Percentiles rank a stretch among this genome's conserved stretches.
phyloP scores from a whole-genome alignment of 139 green algal species.

The Ettlia oleoabundans region DNA sequence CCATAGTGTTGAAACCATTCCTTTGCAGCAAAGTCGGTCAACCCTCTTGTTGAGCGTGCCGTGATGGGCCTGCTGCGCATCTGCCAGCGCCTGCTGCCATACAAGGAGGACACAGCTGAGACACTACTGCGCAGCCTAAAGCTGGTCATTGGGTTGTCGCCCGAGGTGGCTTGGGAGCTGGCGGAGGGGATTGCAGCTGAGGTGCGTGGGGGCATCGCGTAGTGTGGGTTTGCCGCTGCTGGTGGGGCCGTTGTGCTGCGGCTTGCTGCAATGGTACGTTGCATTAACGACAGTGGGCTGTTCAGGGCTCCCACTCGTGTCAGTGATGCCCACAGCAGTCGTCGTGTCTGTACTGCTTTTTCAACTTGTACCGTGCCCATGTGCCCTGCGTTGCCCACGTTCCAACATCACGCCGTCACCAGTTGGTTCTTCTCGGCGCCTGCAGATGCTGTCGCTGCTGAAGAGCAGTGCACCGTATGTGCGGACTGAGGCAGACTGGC shows the following conservation, averaged over 20 bases:
- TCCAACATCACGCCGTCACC: neutral
- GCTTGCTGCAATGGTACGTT: neutral
- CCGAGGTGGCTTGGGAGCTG: conserved; percentile 73
- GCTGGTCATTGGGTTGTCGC: conserved; percentile 82
- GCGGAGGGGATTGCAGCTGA: conserved; percentile 74
- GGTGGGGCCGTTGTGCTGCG: too few species aligned
- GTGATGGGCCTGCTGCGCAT: conserved; percentile 85
- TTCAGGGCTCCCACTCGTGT: too few species aligned
- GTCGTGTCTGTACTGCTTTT: too few species aligned
- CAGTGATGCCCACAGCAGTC: too few species aligned
- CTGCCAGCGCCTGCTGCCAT: conserved; percentile 89
- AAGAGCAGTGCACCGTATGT: conserved; percentile 74
- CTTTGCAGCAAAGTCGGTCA: neutral
- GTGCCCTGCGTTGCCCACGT: neutral
- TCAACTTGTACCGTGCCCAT: too few species aligned
- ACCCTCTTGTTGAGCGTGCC: conserved; percentile 78
- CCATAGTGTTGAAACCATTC: too few species aligned
- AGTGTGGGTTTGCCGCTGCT: neutral
- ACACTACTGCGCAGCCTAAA: conserved; percentile 80
- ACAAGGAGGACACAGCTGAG: conserved; percentile 88
- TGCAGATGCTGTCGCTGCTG: conserved; percentile 66
- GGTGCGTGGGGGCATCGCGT: conserved; percentile 8
- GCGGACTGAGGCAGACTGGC: conserved; percentile 77
- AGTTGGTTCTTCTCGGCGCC: neutral
- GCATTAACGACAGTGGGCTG: neutral